Evolutionary conservation across 2,329 filamentous ascomycete species (phyloP), one percentile per base, ranked within the genome.

Genomic region (Cryphonectria nitschkei): DNA sequence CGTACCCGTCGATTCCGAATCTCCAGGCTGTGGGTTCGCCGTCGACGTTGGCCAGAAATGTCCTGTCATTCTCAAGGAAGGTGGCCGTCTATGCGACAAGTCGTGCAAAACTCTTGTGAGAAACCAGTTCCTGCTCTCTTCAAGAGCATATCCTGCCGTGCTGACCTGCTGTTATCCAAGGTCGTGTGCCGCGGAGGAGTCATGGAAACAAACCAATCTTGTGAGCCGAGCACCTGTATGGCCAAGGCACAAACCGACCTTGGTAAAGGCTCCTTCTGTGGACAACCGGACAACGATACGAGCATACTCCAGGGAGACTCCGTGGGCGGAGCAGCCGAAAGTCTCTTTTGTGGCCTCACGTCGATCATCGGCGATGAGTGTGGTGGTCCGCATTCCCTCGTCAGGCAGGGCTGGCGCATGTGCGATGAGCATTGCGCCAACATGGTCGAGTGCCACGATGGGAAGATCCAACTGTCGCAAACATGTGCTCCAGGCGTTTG

Each of bases 231-330:
- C 41, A 32, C 39, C 14, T 52, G 62, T 29, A 46, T 50, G 26
- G 52, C 39, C 43, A 50, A 52, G 13, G 11, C 34, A 13, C 62
- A 65, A 14, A 34, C 22, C 19, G 32, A 34, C 0, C n/a, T 65
- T 29, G 62, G 62, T 34, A 8, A 65, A n/a, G 62, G 39, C n/a
- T 14, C 62, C n/a, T 65, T 50, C 26, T 65, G 62, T 14, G 32
- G 34, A 19, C 32, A 61, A 39, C 19, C 19, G 11, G 34, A n/a
- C 2, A 26, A 58, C 29, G 54, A 58, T 13, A 34, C 29, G 29
- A 32, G 29, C 54, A 56, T 7, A 56, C 1, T 13, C 3, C 0
- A 56, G 26, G 26, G 3, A 13, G 13, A 3, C 26, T 56, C 41
- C 19, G 41, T 9, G 22, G n/a, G n/a, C 19, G 26, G 29, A 14